These are phyloP conservation scores for Paramecium caudatum DNA, from an alignment of 73 alveolate species.

Conservation along the genomic window DNA sequence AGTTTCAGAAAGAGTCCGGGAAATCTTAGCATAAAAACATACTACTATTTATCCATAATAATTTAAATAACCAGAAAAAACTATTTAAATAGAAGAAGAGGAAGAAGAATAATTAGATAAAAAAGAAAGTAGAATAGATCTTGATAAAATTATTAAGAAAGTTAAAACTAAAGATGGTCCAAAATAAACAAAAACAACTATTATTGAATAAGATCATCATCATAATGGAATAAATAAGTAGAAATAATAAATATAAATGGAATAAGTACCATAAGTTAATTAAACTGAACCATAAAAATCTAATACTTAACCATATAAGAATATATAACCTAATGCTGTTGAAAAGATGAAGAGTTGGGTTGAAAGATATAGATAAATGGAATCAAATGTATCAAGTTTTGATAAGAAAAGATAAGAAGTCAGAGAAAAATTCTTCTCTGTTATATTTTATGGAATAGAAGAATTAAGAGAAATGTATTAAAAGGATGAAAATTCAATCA, in stretches of 20 bases:
- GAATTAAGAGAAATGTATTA: constrained; percentile 1
- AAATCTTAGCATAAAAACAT: neutral
- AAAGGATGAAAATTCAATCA: neutral
- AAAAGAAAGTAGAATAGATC: constrained; percentile 30
- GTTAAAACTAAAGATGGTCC: constrained; percentile 24
- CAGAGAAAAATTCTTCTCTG: constrained; percentile 50
- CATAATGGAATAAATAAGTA: neutral
- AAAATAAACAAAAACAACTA: neutral
- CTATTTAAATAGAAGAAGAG: constrained; percentile 47
- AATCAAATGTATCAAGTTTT: constrained; percentile 29
- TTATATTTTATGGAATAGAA: constrained; percentile 35
- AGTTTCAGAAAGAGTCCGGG: neutral
- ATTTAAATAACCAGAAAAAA: neutral
- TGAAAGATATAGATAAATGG: constrained; percentile 49
- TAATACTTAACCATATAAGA: neutral
- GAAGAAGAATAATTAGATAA: neutral
- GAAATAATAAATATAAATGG: neutral
- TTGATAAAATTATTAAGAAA: constrained; percentile 28
- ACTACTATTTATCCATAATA: neutral
- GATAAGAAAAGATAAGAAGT: constrained; percentile 65
- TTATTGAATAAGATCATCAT: neutral
- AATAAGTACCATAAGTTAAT: neutral
- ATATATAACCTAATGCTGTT: neutral
- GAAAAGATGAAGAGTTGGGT: constrained; percentile 29
- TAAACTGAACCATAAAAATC: neutral